Percentiles rank a stretch among this genome's conserved stretches.
These are phyloP conservation scores for Penicillium manginii DNA, from an alignment of 495 filamentous ascomycete species.

Conservation along the genomic window DNA sequence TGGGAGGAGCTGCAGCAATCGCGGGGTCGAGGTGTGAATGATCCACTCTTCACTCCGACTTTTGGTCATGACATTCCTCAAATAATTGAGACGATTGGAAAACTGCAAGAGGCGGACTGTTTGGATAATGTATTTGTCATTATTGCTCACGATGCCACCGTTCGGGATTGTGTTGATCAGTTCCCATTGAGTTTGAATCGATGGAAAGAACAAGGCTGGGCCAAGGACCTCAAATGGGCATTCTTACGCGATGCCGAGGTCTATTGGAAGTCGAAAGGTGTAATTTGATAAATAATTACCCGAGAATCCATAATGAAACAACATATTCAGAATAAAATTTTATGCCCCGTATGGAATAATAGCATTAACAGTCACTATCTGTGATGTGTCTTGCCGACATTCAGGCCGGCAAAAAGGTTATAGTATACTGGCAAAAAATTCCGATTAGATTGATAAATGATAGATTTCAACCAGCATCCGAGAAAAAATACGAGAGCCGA, in stretches of 20 bases:
- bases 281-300: not conserved
- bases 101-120: slow-evolving; percentile 53
- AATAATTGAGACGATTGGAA: slow-evolving; percentile 38
- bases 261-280: slow-evolving; percentile 12
- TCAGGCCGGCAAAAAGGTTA: no score
- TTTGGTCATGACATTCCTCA: slow-evolving; percentile 21
- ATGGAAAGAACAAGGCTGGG: slow-evolving; percentile 55
- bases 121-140: slow-evolving; percentile 55
- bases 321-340: not conserved
- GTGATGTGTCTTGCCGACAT: no score
- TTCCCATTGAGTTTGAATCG: slow-evolving; percentile 55
- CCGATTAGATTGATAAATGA: no score
- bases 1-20: slow-evolving; percentile 15
- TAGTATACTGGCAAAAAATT: no score
- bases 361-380: no score
- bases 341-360: not conserved
- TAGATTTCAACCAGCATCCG: not conserved
- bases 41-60: slow-evolving; percentile 18
- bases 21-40: slow-evolving; percentile 9
- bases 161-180: slow-evolving; percentile 50
- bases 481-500: not conserved
- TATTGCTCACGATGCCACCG: slow-evolving; percentile 54
- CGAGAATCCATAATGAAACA: not conserved
- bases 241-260: slow-evolving; percentile 10
- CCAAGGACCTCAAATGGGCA: slow-evolving; percentile 7